Base-by-base conservation (phyloP, 2,329 filamentous ascomycete species). In the Penicillium paneum region DNA sequence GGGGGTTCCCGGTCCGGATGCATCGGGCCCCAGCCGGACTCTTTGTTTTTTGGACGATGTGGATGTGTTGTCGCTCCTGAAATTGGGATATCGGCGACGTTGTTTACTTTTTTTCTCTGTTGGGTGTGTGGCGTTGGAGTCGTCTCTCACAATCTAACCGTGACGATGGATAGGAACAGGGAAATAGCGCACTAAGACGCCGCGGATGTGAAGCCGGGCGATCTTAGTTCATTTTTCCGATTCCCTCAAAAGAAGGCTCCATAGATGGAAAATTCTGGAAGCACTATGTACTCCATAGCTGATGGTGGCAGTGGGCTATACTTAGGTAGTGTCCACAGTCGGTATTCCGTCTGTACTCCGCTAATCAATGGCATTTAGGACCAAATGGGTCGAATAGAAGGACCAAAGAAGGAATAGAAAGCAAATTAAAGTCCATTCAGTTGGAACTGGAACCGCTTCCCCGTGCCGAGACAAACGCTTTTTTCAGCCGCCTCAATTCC, bases 191-290 rank as follows among this genome's bases (percentile, higher is more conserved):
- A 45, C 59, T 62, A 62, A 55, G 61, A 43, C 45, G 42, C 45
- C 61, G 61, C 61, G 60, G 62, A 63, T 61, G 56, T 29, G 31
- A 64, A 64, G 54, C 62, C 62, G 62, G 60, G 29, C 57, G 61
- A 62, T 62, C 61, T 40, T 57, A 49, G 58, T 52, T 35, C 36
- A 36, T 45, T 50, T 49, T 48, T 45, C 29, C 34, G 26, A 51
- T 49, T 42, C 46, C 39, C 19, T 40, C 39, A 19, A 34, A 29
- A 29, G 13, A 12, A 26, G 45, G 32, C 44, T 48, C 46, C 36
- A 47, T 51, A 40, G 19, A 49, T 40, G 47, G 59, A 59, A 64
- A 54, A 28, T 55, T 65, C 63, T 65, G 57, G 63, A 65, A 65
- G 46, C 36, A 50, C 46, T 34, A 50, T 44, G 24, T 19, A 15